Evolutionary conservation across 1,284 basidiomycete species (phyloP), one percentile per base, ranked within the genome.

Genomic region (Singerocomus inundabilis): DNA sequence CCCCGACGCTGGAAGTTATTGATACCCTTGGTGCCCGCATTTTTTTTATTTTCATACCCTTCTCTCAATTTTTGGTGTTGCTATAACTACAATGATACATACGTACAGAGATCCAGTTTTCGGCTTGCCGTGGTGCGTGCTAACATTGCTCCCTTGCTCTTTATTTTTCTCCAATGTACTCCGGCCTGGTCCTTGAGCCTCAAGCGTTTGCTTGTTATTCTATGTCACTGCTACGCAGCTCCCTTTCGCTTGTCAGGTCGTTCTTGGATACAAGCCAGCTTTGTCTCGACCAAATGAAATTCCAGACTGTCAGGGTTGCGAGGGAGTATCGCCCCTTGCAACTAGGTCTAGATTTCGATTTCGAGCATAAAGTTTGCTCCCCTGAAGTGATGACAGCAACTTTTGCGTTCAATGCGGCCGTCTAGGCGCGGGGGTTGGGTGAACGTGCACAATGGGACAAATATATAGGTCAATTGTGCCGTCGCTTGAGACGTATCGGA

Each of bases 1-100:
- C 29, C 18, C 37, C 35, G 24, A 47, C 48, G 44, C 43, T 59
- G 52, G 60, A 50, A 49, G 43, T 44, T 51, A 44, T 46, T 38
- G 52, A 65, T 61, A 57, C 60, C 61, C 57, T 50, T 48, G 58
- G 40, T 48, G 28, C 41, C 33, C 12, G 10, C 9, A 7, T 38
- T 42, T 50, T 45, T 35, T n/a, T n/a, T n/a, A n/a, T 52, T 43
- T 57, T 31, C 49, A 63, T 64, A 56, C 62, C 57, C 58, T 38
- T 21, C 24, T 50, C 33, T 43, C 32, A 6, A 32, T 37, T 37
- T 43, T 35, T n/a, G n/a, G n/a, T n/a, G n/a, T 37, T 55, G 16
- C 18, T 16, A 15, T 35, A 12, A 21, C 26, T 34, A 31, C 10
- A 2, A n/a, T 6, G 3, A 46, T 4, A 16, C 26, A 25, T 30